Evolutionary conservation across 495 filamentous ascomycete genomes (phyloP).

Genomic region (Elasticomyces elasticus): DNA sequence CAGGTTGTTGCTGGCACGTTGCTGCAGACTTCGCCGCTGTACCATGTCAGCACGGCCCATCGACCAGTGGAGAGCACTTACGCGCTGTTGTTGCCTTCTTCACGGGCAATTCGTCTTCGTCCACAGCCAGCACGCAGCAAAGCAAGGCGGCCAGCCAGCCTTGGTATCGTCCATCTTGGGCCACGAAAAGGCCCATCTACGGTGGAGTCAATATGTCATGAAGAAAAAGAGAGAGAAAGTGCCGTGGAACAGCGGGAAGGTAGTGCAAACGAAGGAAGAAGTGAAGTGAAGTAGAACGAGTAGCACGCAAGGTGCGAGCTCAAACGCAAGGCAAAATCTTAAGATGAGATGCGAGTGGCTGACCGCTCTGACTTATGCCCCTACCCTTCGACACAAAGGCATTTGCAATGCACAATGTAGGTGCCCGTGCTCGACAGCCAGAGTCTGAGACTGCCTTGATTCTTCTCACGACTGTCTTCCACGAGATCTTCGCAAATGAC

Average conservation of each 20-base stretch:
- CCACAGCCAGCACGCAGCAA: constrained; percentile 15
- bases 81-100: constrained; percentile 3
- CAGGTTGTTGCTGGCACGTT: constrained; percentile 7
- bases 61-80: neutral
- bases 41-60: neutral
- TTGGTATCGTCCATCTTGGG: constrained; percentile 12
- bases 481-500: no score
- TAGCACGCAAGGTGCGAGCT: neutral
- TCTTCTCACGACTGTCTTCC: no score
- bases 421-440: no score
- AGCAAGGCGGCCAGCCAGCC: constrained; percentile 21
- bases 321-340: constrained; percentile 1
- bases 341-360: no score
- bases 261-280: neutral
- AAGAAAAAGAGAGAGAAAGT: neutral
- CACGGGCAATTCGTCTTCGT: constrained; percentile 9
- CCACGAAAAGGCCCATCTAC: constrained; percentile 18
- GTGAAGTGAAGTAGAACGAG: neutral
- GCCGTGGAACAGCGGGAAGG: neutral
- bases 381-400: neutral
- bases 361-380: no score
- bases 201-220: constrained; percentile 9
- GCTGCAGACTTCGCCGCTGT: neutral
- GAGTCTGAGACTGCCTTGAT: no score
- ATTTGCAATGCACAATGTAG: neutral